Evolutionary conservation across 768 basidiomycete genomes (phyloP), one percentile per base, ranked within the genome.

Genomic region (Boletales sp.): DNA sequence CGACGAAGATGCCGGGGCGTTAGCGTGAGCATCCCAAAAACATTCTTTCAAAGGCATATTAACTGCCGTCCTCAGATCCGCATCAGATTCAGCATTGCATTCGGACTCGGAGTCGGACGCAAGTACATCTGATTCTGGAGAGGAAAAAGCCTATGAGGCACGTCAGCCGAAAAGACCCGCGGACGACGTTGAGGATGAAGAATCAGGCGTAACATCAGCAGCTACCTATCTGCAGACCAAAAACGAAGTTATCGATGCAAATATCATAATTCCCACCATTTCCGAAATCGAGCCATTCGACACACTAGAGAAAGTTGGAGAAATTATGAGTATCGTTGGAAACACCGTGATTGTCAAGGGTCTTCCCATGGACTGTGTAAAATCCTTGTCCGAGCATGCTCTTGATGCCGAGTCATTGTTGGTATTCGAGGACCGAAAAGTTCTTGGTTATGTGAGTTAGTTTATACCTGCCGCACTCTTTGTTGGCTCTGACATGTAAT

Each of bases 331-430:
- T 53, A 78, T 93, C 48, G 71, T 93, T 36, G 83, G 82, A 56
- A 80, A 80, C 35, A 77, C 83, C 31, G 88, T 84, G 43, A 86
- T 94, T 47, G 74, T 95, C 41, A 82, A 75, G 53, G 92, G 90
- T 19, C 56, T 75, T 12, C 66, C 77, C 0, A 75, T 76, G 35
- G 70, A 72, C 15, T 56, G 66, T 48, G 59, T 69, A 6, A 72
- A 70, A 49, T 70, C 76, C 44, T 75, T 76, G 3, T 80, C 78
- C 45, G 80, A 82, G 54, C 75, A 74, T 32, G 82, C 89, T 36
- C 75, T 98, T 37, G 94, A 97, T 67, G 85, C 83, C 40, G 95
- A 94, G 30, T 94, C 92, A 25, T 71, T 97, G 18, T 80, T 98
- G 34, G 92, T 95, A 36, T 93, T 93, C 63, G 83, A 85, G 18